Conservation (phyloP, 805 yeast genomes). For the Nakazawaea wickerhamii region DNA sequence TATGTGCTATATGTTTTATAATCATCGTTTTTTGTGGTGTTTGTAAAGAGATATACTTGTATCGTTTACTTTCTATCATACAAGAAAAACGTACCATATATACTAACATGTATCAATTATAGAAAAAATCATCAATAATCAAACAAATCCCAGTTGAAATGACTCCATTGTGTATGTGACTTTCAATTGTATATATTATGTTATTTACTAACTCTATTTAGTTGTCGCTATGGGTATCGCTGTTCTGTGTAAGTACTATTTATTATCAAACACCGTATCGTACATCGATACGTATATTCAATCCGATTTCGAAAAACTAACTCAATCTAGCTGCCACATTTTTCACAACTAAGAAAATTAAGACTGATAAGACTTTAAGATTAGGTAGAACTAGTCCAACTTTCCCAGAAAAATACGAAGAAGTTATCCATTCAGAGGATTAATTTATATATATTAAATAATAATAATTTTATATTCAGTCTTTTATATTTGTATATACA, state of each 20-base stretch:
- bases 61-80: constrained; percentile 6
- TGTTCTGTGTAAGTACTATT: constrained; percentile 21
- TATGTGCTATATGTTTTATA: constrained; percentile 24
- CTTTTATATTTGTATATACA: constrained; percentile 63
- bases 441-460: not conserved
- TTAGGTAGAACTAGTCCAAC: constrained; percentile 42
- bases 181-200: no score
- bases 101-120: constrained; percentile 1
- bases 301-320: not conserved
- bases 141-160: constrained; percentile 45
- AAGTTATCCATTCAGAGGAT: constrained; percentile 25
- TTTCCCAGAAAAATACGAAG: constrained; percentile 31
- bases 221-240: constrained; percentile 53
- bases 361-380: constrained; percentile 44
- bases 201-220: constrained; percentile 5
- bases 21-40: no score
- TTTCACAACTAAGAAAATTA: constrained; percentile 47
- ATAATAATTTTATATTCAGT: constrained; percentile 12
- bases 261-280: not conserved
- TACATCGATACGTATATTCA: not conserved
- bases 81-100: no score
- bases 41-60: not conserved
- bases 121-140: constrained; percentile 19
- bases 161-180: constrained; percentile 40
- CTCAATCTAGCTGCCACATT: constrained; percentile 33